Evolutionary conservation across 2,329 filamentous ascomycete species (phyloP).

Genomic region (Aspergillus spinulosporus): DNA sequence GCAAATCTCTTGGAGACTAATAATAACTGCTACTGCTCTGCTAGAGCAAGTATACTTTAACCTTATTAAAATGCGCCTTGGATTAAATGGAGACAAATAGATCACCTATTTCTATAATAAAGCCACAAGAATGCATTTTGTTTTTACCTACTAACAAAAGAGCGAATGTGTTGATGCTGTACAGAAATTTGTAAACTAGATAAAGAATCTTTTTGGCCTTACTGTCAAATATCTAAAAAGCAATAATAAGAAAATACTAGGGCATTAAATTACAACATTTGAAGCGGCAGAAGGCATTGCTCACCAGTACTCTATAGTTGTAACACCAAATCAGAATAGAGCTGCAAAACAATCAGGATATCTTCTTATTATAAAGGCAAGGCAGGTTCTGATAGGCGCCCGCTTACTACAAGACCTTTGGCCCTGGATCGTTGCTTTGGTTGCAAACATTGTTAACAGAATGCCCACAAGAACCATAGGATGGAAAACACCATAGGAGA

Average conservation of each 20-base stretch:
- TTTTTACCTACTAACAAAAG: neutral
- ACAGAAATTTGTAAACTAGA: neutral
- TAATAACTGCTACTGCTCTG: neutral
- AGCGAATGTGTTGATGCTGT: neutral
- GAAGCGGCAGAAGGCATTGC: neutral
- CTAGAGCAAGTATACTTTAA: neutral
- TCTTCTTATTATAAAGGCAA: neutral
- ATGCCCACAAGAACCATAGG: too few species aligned
- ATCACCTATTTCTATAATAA: neutral
- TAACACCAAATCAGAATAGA: neutral
- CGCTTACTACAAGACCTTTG: too few species aligned
- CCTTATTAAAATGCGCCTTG: neutral
- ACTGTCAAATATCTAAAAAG: neutral
- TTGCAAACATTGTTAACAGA: too few species aligned
- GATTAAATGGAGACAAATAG: neutral
- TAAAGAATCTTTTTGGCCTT: neutral
- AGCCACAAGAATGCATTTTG: too few species aligned
- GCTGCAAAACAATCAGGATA: neutral
- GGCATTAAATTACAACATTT: neutral
- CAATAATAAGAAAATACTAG: neutral
- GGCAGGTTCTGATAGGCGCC: neutral
- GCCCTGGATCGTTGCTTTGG: too few species aligned
- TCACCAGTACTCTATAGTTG: neutral
- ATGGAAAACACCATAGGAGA: neutral
- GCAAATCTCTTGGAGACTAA: neutral